Conservation (phyloP, 345 rosid species). For the Arabidopsis suecica region DNA sequence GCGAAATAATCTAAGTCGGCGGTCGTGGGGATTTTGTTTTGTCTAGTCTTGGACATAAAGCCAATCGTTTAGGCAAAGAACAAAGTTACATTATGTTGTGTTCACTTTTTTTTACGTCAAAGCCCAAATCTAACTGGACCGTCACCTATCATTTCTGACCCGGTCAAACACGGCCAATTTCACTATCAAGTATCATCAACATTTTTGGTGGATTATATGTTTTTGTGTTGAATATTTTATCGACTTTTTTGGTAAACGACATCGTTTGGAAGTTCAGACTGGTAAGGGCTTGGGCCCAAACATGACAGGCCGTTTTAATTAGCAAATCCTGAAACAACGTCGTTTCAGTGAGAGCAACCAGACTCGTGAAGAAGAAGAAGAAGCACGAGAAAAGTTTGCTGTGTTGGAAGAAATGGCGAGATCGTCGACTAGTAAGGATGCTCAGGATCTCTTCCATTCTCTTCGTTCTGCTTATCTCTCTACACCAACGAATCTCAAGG, state of each 20-base stretch:
- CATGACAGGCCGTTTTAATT: not conserved
- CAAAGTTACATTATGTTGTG: not conserved
- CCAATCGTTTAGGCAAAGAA: slow-evolving; percentile 8
- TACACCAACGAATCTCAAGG: slow-evolving; percentile 70
- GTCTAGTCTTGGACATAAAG: slow-evolving; percentile 37
- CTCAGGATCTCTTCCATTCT: slow-evolving; percentile 65
- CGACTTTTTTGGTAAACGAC: not conserved
- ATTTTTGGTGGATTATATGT: too few relatives aligned
- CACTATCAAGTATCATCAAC: too few relatives aligned
- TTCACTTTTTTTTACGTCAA: not conserved
- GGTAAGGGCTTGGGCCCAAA: not conserved
- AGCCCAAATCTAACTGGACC: slow-evolving; percentile 12
- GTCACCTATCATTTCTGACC: not conserved
- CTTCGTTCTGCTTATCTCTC: slow-evolving; percentile 69
- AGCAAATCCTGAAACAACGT: slow-evolving; percentile 3
- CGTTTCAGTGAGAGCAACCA: not conserved
- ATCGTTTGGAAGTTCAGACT: not conserved
- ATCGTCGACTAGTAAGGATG: slow-evolving; percentile 59
- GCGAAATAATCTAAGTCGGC: slow-evolving; percentile 35
- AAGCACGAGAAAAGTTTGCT: not conserved
- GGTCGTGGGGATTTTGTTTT: slow-evolving; percentile 6
- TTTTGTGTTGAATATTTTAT: too few relatives aligned
- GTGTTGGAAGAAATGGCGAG: slow-evolving; percentile 50
- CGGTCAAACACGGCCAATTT: not conserved
- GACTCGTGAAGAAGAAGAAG: not conserved